phyloP scores from a whole-genome alignment of 176 grass and related monocot genomes.

The Stipa capillata region DNA sequence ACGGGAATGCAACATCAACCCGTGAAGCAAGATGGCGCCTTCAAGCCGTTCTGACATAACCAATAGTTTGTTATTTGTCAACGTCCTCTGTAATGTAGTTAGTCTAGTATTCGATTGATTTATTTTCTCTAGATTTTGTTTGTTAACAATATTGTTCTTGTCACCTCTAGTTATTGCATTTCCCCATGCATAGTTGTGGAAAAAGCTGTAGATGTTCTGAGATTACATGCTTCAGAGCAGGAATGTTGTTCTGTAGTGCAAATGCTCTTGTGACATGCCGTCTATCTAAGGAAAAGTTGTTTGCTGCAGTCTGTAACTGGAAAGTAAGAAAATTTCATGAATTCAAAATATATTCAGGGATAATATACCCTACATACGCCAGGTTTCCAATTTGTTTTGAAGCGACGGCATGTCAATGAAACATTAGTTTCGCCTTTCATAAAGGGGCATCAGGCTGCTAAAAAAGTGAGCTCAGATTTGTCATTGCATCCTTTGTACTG shows the following conservation, averaged over 20 bases:
- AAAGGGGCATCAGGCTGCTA: too few relatives aligned
- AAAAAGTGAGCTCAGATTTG: too few relatives aligned
- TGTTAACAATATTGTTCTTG: neutral
- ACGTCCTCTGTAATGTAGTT: neutral
- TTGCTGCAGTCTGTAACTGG: too few relatives aligned
- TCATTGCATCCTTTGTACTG: too few relatives aligned
- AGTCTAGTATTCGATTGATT: constrained; percentile 16
- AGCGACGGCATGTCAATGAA: too few relatives aligned
- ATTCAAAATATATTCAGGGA: too few relatives aligned
- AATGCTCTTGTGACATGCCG: neutral
- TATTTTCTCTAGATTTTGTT: neutral
- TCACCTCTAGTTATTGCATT: neutral
- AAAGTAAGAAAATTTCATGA: too few relatives aligned
- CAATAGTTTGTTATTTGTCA: neutral
- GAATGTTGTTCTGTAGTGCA: neutral
- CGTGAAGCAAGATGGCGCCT: constrained; percentile 16
- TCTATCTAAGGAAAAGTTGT: neutral
- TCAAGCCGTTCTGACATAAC: constrained; percentile 8
- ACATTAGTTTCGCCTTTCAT: too few relatives aligned
- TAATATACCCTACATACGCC: too few relatives aligned
- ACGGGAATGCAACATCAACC: constrained; percentile 66
- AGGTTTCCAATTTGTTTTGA: too few relatives aligned
- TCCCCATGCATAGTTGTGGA: constrained; percentile 2
- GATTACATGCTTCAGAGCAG: neutral
- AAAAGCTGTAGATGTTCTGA: neutral